Base-by-base conservation (phyloP, 495 filamentous ascomycete genomes). In the Lasiosphaeria hispida region DNA sequence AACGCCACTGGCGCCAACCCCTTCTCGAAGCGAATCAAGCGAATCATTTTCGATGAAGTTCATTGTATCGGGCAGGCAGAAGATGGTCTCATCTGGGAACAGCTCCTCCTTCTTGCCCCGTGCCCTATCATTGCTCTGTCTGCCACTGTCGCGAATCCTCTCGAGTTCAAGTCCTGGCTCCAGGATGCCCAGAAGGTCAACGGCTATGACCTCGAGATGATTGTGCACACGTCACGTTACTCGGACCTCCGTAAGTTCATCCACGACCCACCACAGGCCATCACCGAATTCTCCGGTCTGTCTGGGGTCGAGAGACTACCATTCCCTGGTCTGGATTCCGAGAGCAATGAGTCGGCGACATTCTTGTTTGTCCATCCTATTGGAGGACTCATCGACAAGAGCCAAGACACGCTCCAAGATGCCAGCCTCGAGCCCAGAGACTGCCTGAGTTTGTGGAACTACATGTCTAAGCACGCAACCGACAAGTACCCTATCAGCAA, bases 41-140 rank as follows among this genome's bases (percentile, higher is more conserved):
- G 86, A 11, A 91, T 92, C 63, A 92, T 92, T 37, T 91, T 91
- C 55, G 89, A 93, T 59, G 89, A 92, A 70, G 82, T 92, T n/a
- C 89, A 93, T 67, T 89, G 79, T 13, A 91, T 92, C 53, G 87
- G 88, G 0, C 85, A 91, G 67, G 80, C 85, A 2, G 84, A 91
- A 14, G 89, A 93, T 63, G 88, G 89, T 50, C 72, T 91, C 10
- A 77, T 93, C 1, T 93, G 88, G 89, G 89, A 93, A 60, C 89
- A 93, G 62, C 75, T 93, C 8, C 73, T 92, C 10, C 78, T 92
- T 0, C 72, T 90, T 30, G 78, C 88, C 0, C 86, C 88, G 8
- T 91, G 88, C 61, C 89, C 87, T 0, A 90, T 93, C 47, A 86
- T 93, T 57, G 88, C 89, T 1, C 76, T 93, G 5, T 92, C 88